A percentile compares a stretch with the other conserved stretches of the same genome.
phyloP scores from a whole-genome alignment of 1,139 yeast genomes.

The Nadsonia starkeyi-henricii region DNA sequence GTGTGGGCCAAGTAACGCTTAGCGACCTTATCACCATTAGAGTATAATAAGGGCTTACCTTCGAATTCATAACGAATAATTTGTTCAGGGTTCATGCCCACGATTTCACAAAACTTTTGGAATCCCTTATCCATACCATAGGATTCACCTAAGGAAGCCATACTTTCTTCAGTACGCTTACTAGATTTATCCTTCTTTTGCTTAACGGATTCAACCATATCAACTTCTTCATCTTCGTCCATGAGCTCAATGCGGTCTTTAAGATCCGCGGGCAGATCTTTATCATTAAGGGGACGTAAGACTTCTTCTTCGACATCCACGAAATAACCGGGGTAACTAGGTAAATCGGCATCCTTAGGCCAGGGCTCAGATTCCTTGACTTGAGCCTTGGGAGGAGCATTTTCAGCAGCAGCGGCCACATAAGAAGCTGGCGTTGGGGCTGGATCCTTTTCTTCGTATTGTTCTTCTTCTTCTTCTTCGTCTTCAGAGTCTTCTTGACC shows the following conservation, averaged over 20 bases:
- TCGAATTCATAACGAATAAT: conserved; percentile 69
- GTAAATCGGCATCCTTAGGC: not conserved
- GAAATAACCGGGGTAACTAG: not conserved
- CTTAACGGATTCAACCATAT: not conserved
- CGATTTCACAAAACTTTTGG: conserved; percentile 59
- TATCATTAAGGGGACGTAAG: not conserved
- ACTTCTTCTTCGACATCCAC: not conserved
- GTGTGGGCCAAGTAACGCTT: conserved; percentile 31
- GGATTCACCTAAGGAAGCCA: not conserved
- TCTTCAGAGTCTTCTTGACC: not conserved
- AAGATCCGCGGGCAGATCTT: not conserved
- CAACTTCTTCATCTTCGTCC: not conserved
- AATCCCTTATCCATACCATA: conserved; percentile 44
- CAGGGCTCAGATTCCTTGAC: not conserved
- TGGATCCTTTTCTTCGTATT: not conserved
- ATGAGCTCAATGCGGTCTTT: not conserved
- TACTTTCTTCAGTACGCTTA: not conserved
- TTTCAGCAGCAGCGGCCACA: not conserved
- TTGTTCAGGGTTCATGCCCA: conserved; percentile 73
- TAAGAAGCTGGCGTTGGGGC: not conserved
- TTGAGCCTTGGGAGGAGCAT: not conserved
- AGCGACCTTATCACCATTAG: conserved; percentile 44
- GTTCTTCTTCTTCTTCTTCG: not conserved
- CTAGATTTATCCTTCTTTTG: not conserved
- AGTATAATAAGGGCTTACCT: conserved; percentile 62